Conservation (phyloP, 2,329 filamentous ascomycete genomes). For the Calonectria hawksworthii region DNA sequence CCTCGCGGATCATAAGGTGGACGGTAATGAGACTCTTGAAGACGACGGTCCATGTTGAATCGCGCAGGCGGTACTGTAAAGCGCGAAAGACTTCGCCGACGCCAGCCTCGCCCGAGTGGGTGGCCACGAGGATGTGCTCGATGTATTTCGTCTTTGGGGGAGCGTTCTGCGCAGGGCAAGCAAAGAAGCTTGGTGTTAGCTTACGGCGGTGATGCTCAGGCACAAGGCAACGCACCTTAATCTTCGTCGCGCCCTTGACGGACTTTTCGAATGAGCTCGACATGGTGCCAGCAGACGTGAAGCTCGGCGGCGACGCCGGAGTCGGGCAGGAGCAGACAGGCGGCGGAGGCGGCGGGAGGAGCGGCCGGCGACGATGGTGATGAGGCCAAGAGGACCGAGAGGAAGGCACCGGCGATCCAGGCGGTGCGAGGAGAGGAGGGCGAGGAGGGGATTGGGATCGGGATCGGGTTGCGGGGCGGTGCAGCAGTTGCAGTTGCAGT, state of each 20-base stretch:
- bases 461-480: constrained; percentile 14
- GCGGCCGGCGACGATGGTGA: constrained; percentile 27
- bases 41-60: constrained; percentile 99
- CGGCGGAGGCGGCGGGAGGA: constrained; percentile 26
- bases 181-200: constrained; percentile 22
- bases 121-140: constrained; percentile 96
- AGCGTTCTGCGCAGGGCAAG: constrained; percentile 74
- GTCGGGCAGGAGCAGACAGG: constrained; percentile 12
- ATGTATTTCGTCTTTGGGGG: constrained; percentile 99
- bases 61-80: constrained; percentile 87
- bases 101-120: constrained; percentile 93
- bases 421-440: constrained; percentile 22
- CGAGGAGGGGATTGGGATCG: constrained; percentile 21
- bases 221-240: constrained; percentile 75
- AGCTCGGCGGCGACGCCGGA: constrained; percentile 28
- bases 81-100: constrained; percentile 96
- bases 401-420: constrained; percentile 36
- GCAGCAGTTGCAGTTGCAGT: constrained; percentile 14
- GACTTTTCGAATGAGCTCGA: constrained; percentile 97
- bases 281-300: constrained; percentile 63
- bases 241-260: constrained; percentile 98
- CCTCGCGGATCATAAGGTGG: constrained; percentile 97
- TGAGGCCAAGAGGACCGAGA: constrained; percentile 27
- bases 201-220: not conserved
- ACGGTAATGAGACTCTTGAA: constrained; percentile 98